Base-by-base conservation (phyloP, 2,329 filamentous ascomycete species). In the Zalaria sp. region DNA sequence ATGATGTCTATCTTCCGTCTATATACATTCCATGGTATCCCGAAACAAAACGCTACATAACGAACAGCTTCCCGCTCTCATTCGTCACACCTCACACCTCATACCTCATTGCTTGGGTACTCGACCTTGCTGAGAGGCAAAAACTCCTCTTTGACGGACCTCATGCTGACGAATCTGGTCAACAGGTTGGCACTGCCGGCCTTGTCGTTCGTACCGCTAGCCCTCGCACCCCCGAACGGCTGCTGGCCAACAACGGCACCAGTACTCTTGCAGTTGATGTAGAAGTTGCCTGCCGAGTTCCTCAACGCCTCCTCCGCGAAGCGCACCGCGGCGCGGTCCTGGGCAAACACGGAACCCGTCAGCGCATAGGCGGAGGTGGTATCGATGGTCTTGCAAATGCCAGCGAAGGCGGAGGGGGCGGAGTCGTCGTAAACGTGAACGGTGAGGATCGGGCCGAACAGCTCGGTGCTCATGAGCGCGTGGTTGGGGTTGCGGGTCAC, bases 241-340 rank as follows among this genome's bases (percentile, higher is more conserved):
- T 62, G 59, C 50, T 62, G 59, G 2, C 55, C 59, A 5, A 62
- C 56, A 49, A 66, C 61, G 46, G 65, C 57, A 39, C 67, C 71
- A 3, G 71, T 75, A 46, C 66, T 80, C 73, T 88, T 88, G 68
- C 79, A 83, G 66, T 88, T 89, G 63, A 89, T 71, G 65, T 89
- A 89, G 59, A 88, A 88, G 67, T 89, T 89, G 35, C 83, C 83
- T 0, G 83, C 83, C 0, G 79, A 67, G 57, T 87, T 77, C 49
- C 81, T 70, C 41, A 89, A 68, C 46, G 69, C 72, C 51, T 86
- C 75, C 60, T 87, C 82, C 0, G 82, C 83, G 43, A 70, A 69
- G 25, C 78, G 72, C 45, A 87, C 65, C 9, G 72, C 79, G 37
- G 69, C 62, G 34, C 83, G 68, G 60, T 87, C 81, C 43, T 70